A percentile compares a stretch with the other conserved stretches of the same genome.
These are phyloP conservation scores for Colletotrichum lini DNA, from an alignment of 2,329 filamentous ascomycete genomes.

Conservation along the genomic window DNA sequence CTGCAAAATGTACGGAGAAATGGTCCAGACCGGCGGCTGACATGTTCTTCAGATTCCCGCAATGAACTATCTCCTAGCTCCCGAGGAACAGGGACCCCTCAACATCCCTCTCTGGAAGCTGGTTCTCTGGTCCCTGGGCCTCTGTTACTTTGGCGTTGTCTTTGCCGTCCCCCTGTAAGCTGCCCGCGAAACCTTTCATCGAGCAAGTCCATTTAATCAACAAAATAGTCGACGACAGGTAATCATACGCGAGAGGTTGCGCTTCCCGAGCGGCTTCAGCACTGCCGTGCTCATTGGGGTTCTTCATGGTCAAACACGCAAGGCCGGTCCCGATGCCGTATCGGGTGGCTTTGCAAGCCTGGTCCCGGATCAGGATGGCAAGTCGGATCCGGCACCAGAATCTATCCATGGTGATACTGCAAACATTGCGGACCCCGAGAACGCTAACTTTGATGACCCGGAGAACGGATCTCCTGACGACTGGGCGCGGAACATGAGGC, in stretches of 20 bases:
- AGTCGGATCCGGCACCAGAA: neutral
- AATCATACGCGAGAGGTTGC: constrained; percentile 91
- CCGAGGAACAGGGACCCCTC: constrained; percentile 84
- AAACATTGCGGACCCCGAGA: constrained; percentile 18
- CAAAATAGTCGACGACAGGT: constrained; percentile 80
- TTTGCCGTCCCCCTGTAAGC: constrained; percentile 89
- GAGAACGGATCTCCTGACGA: constrained; percentile 44
- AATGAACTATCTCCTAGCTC: constrained; percentile 85
- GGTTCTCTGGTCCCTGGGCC: constrained; percentile 90
- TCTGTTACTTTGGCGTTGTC: constrained; percentile 97
- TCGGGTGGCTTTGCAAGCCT: constrained; percentile 61
- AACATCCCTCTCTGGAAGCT: constrained; percentile 81
- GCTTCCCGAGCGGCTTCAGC: constrained; percentile 95
- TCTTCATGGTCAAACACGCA: constrained; percentile 75
- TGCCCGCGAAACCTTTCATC: neutral
- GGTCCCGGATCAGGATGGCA: constrained; percentile 47
- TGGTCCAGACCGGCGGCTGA: constrained; percentile 1
- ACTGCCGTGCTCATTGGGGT: constrained; percentile 95
- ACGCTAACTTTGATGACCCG: neutral
- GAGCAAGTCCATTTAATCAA: constrained; percentile 2
- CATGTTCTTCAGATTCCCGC: constrained; percentile 76
- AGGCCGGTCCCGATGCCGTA: constrained; percentile 44
- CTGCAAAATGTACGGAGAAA: neutral
- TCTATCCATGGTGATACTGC: neutral
- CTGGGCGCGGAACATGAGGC: constrained; percentile 65